Base-by-base conservation (phyloP, 208 protist species). In the Kentomonas sorsogonicus region DNA sequence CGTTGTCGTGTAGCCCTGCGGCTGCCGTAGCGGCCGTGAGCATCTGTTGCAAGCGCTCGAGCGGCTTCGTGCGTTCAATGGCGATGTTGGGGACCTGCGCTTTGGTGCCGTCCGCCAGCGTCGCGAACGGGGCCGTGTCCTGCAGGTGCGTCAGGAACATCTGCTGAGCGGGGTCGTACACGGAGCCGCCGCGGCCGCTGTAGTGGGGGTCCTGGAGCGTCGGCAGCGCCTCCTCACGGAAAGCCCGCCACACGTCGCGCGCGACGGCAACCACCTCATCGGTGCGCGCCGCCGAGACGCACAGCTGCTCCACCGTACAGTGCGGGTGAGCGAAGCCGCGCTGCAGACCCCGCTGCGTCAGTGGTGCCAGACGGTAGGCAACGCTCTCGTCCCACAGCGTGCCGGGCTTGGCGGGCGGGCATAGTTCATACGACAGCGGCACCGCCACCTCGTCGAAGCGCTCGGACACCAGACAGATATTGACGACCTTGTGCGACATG, bases 261-360 rank as follows among this genome's bases (percentile, higher is more conserved):
- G 83, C 75, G 23, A 58, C 54, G 22, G 74, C 63, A 25, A 73
- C 71, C 13, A 91, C 26, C 1, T 58, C 62, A 47, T 69, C 66
- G 18, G 89, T 23, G 25, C 80, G 69, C n/a, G 73, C 64, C n/a
- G 74, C 64, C 3, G 66, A 74, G 30, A 83, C 66, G 48, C 77
- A 83, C 22, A 88, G 60, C 54, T 87, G 84, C 38, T 74, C 76
- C 18, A 91, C 40, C 7, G 80, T 86, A 68, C 84, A 91, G 69
- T 91, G 84, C 1, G 80, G 65, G 59, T 91, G 72, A 29, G 78
- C 84, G 48, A 73, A 72, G 20, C 73, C 74, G 13, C 66, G 41
- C 33, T 68, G 61, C 13, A 71, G 60, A 38, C 72, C 78, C 54
- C 77, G 86, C 68, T 91, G 63, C 39, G 73, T 66, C 7, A 86